Conservation (phyloP, 257 asterid genomes). For the Solanum lycopersicoides region DNA sequence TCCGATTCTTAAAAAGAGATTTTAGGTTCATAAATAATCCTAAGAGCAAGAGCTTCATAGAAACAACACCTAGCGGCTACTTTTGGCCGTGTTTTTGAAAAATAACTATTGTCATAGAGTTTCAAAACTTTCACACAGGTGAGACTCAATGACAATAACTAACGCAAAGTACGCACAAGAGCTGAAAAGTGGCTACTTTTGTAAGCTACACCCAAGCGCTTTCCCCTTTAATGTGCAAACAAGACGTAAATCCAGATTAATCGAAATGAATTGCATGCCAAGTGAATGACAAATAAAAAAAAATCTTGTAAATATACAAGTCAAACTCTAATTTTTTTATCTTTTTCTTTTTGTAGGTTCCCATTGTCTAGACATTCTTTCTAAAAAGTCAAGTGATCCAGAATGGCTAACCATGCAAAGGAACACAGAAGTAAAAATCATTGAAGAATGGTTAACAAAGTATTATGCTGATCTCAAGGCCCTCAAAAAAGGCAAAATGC, state of each 20-base stretch:
- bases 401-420: slow-evolving; percentile 50
- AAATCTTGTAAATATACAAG: not conserved
- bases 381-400: slow-evolving; percentile 33
- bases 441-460: slow-evolving; percentile 17
- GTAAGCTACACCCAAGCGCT: not conserved
- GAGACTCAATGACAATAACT: not conserved
- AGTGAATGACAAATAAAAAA: not conserved
- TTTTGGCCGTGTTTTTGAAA: not conserved
- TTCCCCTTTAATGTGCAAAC: not conserved
- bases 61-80: not conserved
- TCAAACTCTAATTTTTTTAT: not conserved
- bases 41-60: not conserved
- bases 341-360: slow-evolving; percentile 27
- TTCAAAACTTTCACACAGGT: too few relatives aligned
- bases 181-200: not conserved
- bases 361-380: slow-evolving; percentile 48
- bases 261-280: not conserved
- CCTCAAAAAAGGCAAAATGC: not conserved
- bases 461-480: slow-evolving; percentile 16
- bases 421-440: slow-evolving; percentile 23
- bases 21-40: not conserved
- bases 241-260: not conserved
- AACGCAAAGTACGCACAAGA: not conserved
- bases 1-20: not conserved
- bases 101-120: too few relatives aligned